These are phyloP conservation scores for Lantana camara DNA, from an alignment of 257 asterid genomes.

Conservation along the genomic window DNA sequence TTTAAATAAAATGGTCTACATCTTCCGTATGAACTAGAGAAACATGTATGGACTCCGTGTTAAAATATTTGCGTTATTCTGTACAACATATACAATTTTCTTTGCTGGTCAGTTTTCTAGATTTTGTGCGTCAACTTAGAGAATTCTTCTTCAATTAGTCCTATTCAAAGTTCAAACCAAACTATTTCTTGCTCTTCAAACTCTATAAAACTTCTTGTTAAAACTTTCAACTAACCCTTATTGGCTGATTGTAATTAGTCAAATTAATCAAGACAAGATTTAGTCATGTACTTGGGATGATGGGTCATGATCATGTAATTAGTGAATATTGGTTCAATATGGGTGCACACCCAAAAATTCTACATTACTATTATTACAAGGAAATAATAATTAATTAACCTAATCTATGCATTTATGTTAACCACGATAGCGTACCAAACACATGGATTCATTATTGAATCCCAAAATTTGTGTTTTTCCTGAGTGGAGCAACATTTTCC, in stretches of 20 bases:
- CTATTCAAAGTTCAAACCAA: not conserved
- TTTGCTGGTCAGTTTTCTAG: not conserved
- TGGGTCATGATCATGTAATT: no score
- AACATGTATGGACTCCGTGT: conserved; percentile 16
- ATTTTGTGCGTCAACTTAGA: conserved; percentile 27
- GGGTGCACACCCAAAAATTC: no score
- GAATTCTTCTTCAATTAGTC: not conserved
- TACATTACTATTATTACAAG: no score
- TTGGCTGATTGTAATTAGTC: no score
- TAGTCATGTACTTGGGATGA: no score
- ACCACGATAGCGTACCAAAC: no score
- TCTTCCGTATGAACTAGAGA: conserved; percentile 19
- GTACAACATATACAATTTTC: no score
- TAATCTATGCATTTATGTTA: not conserved
- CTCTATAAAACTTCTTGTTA: not conserved
- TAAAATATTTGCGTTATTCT: not conserved
- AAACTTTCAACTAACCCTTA: no score
- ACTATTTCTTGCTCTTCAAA: conserved; percentile 18
- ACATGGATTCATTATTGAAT: not conserved
- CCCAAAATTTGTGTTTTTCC: not conserved
- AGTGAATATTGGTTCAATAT: no score
- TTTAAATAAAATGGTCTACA: conserved; percentile 1
- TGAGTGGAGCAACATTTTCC: conserved; percentile 10
- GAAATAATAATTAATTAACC: no score
- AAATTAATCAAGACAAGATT: no score